Percentiles rank a stretch among this genome's conserved stretches.
Conservation (phyloP, 2,329 filamentous ascomycete species). For the Monilinia laxa region DNA sequence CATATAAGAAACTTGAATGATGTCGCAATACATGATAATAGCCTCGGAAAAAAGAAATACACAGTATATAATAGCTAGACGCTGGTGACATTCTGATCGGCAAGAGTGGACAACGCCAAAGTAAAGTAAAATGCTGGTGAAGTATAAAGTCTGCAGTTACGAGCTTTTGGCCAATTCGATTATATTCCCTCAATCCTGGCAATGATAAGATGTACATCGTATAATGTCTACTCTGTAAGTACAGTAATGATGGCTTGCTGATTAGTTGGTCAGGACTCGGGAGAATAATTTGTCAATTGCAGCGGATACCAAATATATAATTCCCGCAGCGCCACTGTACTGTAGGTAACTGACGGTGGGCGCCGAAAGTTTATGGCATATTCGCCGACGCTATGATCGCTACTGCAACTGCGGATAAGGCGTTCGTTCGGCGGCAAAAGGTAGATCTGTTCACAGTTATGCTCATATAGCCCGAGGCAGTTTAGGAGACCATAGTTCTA, state of each 20-base stretch:
- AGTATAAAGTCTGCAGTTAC: background rate
- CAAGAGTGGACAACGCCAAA: constrained; percentile 2
- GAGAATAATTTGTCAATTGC: background rate
- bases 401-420: background rate
- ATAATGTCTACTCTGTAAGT: background rate
- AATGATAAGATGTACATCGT: constrained; percentile 1
- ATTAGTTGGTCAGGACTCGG: background rate
- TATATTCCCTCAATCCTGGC: background rate
- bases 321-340: background rate
- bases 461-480: background rate
- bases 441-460: background rate
- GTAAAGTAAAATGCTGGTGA: background rate
- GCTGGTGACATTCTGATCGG: background rate
- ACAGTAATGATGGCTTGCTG: background rate
- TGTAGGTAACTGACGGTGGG: background rate
- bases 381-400: constrained; percentile 10
- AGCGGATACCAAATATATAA: constrained; percentile 1
- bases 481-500: background rate
- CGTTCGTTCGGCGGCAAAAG: background rate
- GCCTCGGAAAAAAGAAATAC: background rate
- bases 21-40: background rate
- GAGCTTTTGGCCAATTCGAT: background rate
- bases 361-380: background rate
- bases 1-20: background rate
- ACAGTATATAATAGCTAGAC: background rate